phyloP scores from a whole-genome alignment of 306 rosid species.

The Dryas octopetala region DNA sequence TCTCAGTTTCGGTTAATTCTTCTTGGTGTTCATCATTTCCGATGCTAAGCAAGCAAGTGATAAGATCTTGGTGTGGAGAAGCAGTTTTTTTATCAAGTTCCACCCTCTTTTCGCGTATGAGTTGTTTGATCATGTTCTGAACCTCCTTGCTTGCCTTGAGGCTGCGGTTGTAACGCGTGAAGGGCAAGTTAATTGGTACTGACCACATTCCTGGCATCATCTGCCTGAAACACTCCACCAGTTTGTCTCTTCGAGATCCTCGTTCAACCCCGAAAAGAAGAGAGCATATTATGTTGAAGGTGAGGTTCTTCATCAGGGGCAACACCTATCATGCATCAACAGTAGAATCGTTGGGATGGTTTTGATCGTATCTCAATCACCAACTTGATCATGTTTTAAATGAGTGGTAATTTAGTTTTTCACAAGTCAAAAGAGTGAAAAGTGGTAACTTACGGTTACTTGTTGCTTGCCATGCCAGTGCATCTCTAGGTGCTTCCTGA shows the following conservation, averaged over 20 bases:
- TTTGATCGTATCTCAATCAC: too few relatives aligned
- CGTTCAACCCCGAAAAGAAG: conserved; percentile 62
- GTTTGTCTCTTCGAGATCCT: conserved; percentile 53
- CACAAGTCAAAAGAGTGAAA: too few relatives aligned
- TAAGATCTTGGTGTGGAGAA: conserved; percentile 54
- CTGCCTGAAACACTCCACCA: conserved; percentile 37
- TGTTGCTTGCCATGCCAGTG: not conserved
- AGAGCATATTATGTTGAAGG: conserved; percentile 69
- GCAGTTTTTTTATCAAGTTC: conserved; percentile 36
- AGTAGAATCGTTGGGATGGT: too few relatives aligned
- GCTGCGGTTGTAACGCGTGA: conserved; percentile 64
- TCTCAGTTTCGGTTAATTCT: conserved; percentile 54
- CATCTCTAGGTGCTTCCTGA: conserved; percentile 52
- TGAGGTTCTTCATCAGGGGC: conserved; percentile 69
- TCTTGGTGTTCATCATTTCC: conserved; percentile 35
- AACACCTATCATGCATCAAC: conserved; percentile 41
- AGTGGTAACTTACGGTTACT: conserved; percentile 36
- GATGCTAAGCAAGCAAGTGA: conserved; percentile 58
- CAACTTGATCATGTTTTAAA: too few relatives aligned
- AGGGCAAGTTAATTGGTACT: conserved; percentile 63
- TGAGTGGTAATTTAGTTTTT: too few relatives aligned
- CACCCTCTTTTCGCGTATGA: conserved; percentile 43
- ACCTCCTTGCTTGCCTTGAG: conserved; percentile 54
- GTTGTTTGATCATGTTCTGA: conserved; percentile 42
- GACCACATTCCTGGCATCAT: conserved; percentile 68